Evolutionary conservation across 169 alveolate genomes (phyloP), one percentile per base, ranked within the genome.

Genomic region (Gregarina niphandrodes): DNA sequence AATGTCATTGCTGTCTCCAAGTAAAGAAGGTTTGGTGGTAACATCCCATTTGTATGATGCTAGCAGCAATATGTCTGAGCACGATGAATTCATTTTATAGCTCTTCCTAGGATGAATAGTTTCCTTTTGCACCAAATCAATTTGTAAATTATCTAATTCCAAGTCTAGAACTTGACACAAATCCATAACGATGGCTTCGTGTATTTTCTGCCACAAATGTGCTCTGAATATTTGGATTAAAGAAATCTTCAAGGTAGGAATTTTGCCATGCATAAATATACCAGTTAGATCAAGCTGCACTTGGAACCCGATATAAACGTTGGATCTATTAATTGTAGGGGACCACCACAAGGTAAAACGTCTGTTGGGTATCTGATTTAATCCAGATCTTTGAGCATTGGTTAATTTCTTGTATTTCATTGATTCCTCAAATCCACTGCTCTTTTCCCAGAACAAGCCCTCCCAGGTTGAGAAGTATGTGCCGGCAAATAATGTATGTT

Each of bases 291-390:
- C 99, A 42, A 94, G 63, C 64, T 94, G 96, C 39, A 94, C 99
- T 72, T 94, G 95, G 75, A 91, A 94, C 15, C 99, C 99, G 17
- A 94, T 95, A 62, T 94, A 94, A 17, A 94, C 99, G 71, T 94
- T 92, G 50, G 98, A 97, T 45, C 99, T 74, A 69, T 94, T 94
- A 21, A 94, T 88, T 9, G 99, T 94, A 9, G 99, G 99, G 1
- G 96, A 80, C 98, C 99, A 94, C 99, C 99, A 94, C 30, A 94
- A 81, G 19, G 99, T 94, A 67, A 94, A 94, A 50, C 99, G 75
- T 55, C 99, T 80, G 49, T 94, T 94, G 1, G 99, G 99, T 38
- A 94, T 94, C 67, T 91, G 95, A 49, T 91, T 93, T 48, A 87
- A 56, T 17, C 99, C 99, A 34, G 95, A 78, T 35, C 98, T 71